Percentiles rank a stretch among this genome's conserved stretches.
Conservation (phyloP, 331 rosid species). For the Erythrophleum ivorense region DNA sequence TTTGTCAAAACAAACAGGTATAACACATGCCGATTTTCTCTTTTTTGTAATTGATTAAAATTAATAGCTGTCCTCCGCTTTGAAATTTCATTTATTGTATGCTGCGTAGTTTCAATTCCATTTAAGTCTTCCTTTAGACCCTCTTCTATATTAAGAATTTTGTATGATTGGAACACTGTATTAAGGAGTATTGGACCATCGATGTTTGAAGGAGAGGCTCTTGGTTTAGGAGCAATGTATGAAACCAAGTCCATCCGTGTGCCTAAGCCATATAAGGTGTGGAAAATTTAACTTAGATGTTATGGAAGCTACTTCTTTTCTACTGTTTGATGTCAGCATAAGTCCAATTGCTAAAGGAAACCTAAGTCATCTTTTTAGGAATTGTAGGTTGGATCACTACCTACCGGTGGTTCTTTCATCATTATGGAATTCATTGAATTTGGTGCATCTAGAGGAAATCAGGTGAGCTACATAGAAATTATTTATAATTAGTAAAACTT, state of each 20-base stretch:
- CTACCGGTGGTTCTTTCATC: conserved; percentile 87
- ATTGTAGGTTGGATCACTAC: conserved; percentile 84
- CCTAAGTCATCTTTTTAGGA: conserved; percentile 40
- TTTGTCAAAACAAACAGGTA: conserved; percentile 96
- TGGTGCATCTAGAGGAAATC: conserved; percentile 76
- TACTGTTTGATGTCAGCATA: neutral
- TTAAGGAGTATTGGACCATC: conserved; percentile 92
- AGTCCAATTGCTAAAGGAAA: conserved; percentile 23
- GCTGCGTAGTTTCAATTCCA: conserved; percentile 25
- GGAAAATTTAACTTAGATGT: conserved; percentile 25
- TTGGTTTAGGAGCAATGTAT: conserved; percentile 89
- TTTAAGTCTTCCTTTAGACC: conserved; percentile 9
- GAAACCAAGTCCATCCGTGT: conserved; percentile 61
- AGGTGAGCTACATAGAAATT: conserved; percentile 55
- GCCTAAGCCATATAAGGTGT: conserved; percentile 60
- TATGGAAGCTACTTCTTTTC: conserved; percentile 14
- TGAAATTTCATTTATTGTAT: neutral
- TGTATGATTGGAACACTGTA: conserved; percentile 35
- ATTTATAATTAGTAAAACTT: conserved; percentile 23
- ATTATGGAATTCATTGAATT: conserved; percentile 91
- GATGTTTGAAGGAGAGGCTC: no score
- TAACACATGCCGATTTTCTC: neutral
- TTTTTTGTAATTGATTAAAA: neutral
- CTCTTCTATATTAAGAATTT: conserved; percentile 25
- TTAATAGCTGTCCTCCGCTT: neutral